Evolutionary conservation across 371 early-diverging fungal species (phyloP), one percentile per base, ranked within the genome.

Genomic region (Zychaea mexicana): DNA sequence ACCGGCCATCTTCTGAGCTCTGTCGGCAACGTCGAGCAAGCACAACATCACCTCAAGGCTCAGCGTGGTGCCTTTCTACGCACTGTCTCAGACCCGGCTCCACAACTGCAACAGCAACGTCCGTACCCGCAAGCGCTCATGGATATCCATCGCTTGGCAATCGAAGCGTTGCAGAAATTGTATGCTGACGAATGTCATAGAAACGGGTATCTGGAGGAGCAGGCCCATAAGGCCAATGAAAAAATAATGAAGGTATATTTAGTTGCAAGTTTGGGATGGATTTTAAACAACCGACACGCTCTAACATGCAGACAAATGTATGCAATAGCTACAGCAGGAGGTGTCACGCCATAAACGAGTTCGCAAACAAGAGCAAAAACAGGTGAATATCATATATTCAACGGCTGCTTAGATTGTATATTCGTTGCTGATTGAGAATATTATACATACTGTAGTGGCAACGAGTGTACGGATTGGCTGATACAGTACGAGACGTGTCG

Each of bases 111-210:
- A 36, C 42, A 42, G 42, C 42, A 42, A 42, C 42, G n/a, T 12
- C 15, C n/a, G 7, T 15, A 52, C 24, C 19, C 59, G 3, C 47
- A 52, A 55, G 7, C 55, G 3, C 13, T 60, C 9, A 60, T 60
- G 27, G 52, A 60, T 22, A 36, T 36, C 9, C 61, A 60, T 27
- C 61, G 61, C 6, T 45, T 60, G 17, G 61, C 61, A 32, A 52
- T 60, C 24, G 61, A 60, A 52, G 61, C 61, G 2, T 38, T 60
- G 13, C 61, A 60, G 19, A 33, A 60, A 13, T 33, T 60, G 19
- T 60, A 49, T 38, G 61, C 45, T 17, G 52, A 60, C 32, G 61
- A 60, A 39, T 52, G 52, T 52, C 61, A 36, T 9, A n/a, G 61
- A 32, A 28, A 52, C 19, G 39, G 12, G 9, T 26, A 1, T 5